Conservation (phyloP, 768 basidiomycete species). For the Suillus plorans region DNA sequence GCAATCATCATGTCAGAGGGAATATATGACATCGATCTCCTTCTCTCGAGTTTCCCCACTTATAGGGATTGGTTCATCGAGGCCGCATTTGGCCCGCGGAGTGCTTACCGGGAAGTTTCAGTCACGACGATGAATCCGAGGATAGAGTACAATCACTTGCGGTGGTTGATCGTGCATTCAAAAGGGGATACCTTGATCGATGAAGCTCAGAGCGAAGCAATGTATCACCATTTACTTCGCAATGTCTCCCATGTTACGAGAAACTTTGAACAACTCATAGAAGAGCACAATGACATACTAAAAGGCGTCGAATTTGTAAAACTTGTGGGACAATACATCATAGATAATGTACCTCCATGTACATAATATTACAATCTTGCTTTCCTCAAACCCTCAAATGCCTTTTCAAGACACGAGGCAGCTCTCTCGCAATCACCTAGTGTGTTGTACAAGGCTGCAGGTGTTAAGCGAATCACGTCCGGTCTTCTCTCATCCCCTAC, state of each 20-base stretch:
- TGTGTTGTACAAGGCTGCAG: slow-evolving; percentile 85
- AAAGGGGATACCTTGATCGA: slow-evolving; percentile 70
- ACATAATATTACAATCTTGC: not conserved
- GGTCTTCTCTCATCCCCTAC: slow-evolving; percentile 92
- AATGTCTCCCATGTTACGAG: slow-evolving; percentile 27
- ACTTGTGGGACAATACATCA: slow-evolving; percentile 45
- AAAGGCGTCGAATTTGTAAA: slow-evolving; percentile 40
- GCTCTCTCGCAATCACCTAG: slow-evolving; percentile 74
- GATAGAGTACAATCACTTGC: slow-evolving; percentile 34
- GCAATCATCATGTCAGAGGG: slow-evolving; percentile 72
- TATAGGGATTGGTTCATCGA: slow-evolving; percentile 73
- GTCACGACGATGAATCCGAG: slow-evolving; percentile 42
- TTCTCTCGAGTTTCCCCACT: slow-evolving; percentile 62
- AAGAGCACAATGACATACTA: slow-evolving; percentile 58
- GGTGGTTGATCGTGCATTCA: slow-evolving; percentile 79
- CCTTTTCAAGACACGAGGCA: slow-evolving; percentile 62
- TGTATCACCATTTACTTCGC: slow-evolving; percentile 52
- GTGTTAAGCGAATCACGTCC: slow-evolving; percentile 88
- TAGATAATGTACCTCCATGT: not conserved
- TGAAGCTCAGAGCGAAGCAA: slow-evolving; percentile 54
- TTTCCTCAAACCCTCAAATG: slow-evolving; percentile 35
- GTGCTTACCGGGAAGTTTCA: slow-evolving; percentile 51
- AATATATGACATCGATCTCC: slow-evolving; percentile 70
- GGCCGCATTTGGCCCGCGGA: slow-evolving; percentile 52
- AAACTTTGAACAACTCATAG: slow-evolving; percentile 41